Evolutionary conservation across 306 rosid species (phyloP), one percentile per base, ranked within the genome.

Genomic region (Ceratonia siliqua): DNA sequence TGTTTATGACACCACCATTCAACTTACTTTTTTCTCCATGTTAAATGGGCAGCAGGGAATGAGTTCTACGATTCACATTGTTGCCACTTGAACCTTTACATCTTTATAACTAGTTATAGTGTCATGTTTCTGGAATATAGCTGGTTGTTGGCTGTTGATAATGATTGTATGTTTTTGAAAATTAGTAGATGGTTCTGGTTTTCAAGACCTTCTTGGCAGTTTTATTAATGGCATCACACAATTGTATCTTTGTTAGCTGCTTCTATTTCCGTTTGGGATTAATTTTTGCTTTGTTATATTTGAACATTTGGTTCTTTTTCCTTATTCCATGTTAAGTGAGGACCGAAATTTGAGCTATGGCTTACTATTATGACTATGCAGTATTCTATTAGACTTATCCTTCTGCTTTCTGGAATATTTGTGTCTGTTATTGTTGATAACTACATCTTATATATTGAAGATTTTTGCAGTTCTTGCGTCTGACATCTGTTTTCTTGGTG

Each of bases 1-100:
- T 36, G 41, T 36, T 36, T 5, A 7, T 36, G 5, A 36, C 2
- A 28, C 4, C 32, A 28, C 2, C 32, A 28, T 28, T 28, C 32
- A 28, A 28, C 32, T 28, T 4, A 28, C 32, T 28, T 28, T 4
- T 28, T 28, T 28, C 32, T 28, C 32, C 32, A 28, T 28, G 46
- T 66, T 48, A 45, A 73, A 57, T 55, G 57, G 61, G 21, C 24
- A 25, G 25, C n/a, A 58, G 52, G n/a, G 38, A 45, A 55, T 8
- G 67, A 77, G 22, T 68, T 36, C 24, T 66, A 18, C 17, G 45
- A 53, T 45, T 54, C 57, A 27, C 43, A 38, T 57, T 8, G 8
- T 43, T 14, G 32, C 4, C 0, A 43, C 25, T 28, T 28, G 45
- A 71, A 72, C 18, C 48, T 54, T 14, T 53, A 8, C 1, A 36